These are phyloP conservation scores for Amanita pseudoporphyria DNA, from an alignment of 768 basidiomycete species.

Conservation along the genomic window DNA sequence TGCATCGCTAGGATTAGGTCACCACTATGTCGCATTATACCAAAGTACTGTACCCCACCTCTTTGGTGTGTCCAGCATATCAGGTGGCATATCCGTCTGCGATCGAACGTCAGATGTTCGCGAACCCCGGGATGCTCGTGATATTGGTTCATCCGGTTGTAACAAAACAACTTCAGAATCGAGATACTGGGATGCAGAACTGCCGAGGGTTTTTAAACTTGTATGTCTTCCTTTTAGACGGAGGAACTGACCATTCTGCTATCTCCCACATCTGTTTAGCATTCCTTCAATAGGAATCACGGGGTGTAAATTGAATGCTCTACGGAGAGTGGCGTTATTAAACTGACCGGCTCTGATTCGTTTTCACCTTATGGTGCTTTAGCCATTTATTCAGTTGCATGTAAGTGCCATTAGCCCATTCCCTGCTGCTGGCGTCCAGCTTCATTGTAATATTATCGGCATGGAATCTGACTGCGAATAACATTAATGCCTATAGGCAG, in stretches of 20 bases:
- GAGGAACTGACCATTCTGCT: slow-evolving; percentile 1
- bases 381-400: not conserved
- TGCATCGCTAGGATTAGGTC: not conserved
- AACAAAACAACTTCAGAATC: not conserved
- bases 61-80: not conserved
- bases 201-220: not conserved
- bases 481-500: not conserved
- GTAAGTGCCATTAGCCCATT: not conserved
- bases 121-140: not conserved
- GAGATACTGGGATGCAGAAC: not conserved
- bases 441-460: not conserved
- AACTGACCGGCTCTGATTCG: not conserved
- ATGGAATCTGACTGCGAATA: not conserved
- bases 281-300: not conserved
- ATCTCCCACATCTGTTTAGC: slow-evolving; percentile 3
- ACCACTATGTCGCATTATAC: not conserved
- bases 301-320: not conserved
- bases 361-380: not conserved
- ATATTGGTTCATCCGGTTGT: not conserved
- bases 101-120: not conserved
- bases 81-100: not conserved
- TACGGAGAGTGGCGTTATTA: not conserved
- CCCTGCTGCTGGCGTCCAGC: not conserved
- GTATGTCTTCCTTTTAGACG: not conserved
- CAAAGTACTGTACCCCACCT: not conserved